Conservation (phyloP, 169 alveolate species). For the Eimeria sp. region DNA sequence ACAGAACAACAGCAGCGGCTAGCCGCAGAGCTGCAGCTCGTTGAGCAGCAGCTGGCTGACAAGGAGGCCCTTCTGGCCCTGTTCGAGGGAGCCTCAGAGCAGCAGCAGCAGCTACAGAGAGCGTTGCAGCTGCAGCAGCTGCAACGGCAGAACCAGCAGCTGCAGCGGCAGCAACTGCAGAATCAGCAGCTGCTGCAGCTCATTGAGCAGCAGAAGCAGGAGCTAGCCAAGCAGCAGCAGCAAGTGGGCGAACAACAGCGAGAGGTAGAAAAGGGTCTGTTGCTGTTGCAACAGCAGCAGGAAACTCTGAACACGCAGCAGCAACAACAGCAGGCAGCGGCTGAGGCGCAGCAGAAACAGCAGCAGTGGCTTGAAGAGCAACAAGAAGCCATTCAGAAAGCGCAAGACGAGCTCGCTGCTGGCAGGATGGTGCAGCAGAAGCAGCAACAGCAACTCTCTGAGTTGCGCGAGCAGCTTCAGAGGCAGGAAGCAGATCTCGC, state of each 20-base stretch:
- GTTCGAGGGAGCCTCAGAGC: slow-evolving; percentile 32
- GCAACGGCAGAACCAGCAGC: slow-evolving; percentile 53
- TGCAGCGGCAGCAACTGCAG: slow-evolving; percentile 59
- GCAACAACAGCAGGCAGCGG: slow-evolving; percentile 52
- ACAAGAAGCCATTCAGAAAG: slow-evolving; percentile 7
- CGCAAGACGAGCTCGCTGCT: slow-evolving; percentile 10
- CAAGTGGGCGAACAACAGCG: slow-evolving; percentile 20
- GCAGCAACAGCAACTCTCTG: slow-evolving; percentile 13
- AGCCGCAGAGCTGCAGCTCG: slow-evolving; percentile 34
- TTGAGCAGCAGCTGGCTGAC: slow-evolving; percentile 42
- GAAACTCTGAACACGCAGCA: slow-evolving; percentile 24
- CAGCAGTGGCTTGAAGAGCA: not conserved
- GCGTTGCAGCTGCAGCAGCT: slow-evolving; percentile 29
- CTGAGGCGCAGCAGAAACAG: slow-evolving; percentile 45
- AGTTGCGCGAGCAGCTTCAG: not conserved
- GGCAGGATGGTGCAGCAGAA: slow-evolving; percentile 3
- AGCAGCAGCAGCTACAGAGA: slow-evolving; percentile 25
- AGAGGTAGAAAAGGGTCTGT: not conserved
- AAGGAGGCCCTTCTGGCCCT: slow-evolving; percentile 33
- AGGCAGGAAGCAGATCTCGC: slow-evolving; percentile 17
- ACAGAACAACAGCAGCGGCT: slow-evolving; percentile 19
- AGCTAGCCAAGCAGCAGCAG: slow-evolving; percentile 15
- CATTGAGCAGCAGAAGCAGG: slow-evolving; percentile 45
- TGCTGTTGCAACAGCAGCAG: slow-evolving; percentile 36
- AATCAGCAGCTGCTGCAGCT: slow-evolving; percentile 16